Percentiles rank a stretch among this genome's conserved stretches.
phyloP scores from a whole-genome alignment of 352 stramenopile genomes.

The Pythium diclinum region DNA sequence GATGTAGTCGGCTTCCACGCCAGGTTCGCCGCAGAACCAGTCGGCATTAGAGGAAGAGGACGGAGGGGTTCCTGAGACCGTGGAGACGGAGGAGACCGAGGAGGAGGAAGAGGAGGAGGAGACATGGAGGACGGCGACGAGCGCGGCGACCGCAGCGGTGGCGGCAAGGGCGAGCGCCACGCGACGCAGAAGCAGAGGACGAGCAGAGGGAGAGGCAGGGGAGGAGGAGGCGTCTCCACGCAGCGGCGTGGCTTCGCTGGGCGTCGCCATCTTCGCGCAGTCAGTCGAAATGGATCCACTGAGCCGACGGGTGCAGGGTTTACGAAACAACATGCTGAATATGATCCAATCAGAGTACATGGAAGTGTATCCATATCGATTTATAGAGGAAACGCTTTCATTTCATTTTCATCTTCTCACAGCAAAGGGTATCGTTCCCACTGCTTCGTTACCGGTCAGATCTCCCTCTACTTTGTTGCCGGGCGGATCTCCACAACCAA shows the following conservation, averaged over 20 bases:
- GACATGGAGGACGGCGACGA: neutral
- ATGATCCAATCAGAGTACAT: too few species aligned
- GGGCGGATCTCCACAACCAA: too few species aligned
- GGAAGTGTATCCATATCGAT: too few species aligned
- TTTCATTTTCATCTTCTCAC: too few species aligned
- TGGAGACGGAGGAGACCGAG: neutral
- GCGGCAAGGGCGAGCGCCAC: neutral
- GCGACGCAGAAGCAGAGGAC: neutral
- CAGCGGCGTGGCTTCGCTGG: neutral
- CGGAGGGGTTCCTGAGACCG: neutral
- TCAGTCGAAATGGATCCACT: neutral
- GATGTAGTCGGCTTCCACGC: neutral
- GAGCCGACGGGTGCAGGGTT: neutral
- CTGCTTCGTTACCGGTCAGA: too few species aligned
- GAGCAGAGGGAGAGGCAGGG: neutral
- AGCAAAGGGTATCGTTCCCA: too few species aligned
- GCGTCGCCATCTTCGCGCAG: neutral
- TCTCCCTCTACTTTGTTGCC: too few species aligned
- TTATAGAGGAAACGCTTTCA: too few species aligned
- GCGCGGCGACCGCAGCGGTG: neutral
- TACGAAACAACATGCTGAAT: too few species aligned
- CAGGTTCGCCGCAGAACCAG: neutral
- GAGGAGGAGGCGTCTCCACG: neutral
- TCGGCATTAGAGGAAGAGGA: neutral
- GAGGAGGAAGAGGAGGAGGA: neutral